Conservation (phyloP, 345 rosid species). For the Carallia pectinifolia region DNA sequence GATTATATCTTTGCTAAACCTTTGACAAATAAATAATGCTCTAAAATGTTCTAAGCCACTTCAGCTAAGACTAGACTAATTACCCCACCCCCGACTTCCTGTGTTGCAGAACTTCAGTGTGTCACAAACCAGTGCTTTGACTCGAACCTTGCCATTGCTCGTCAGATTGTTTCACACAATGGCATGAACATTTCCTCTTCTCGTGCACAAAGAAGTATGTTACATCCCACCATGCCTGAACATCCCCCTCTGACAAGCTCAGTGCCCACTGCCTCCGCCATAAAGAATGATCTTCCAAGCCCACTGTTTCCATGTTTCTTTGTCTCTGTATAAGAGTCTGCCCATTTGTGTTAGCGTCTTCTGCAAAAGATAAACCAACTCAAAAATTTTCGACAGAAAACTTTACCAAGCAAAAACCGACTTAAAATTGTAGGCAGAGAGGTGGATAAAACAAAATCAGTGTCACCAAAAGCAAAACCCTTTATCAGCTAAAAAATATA, state of each 20-base stretch:
- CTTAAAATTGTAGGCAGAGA: not conserved
- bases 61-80: constrained; percentile 6
- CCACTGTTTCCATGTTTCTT: constrained; percentile 2
- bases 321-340: not conserved
- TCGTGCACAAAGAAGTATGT: not conserved
- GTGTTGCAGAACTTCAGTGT: constrained; percentile 2
- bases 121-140: not conserved
- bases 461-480: not conserved
- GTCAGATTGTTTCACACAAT: not conserved
- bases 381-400: not conserved
- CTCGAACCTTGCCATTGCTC: not conserved
- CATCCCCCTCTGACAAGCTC: not conserved
- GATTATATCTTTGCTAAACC: constrained; percentile 13
- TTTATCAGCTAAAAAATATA: too few relatives aligned
- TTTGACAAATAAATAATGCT: constrained; percentile 22
- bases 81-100: constrained; percentile 2
- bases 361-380: not conserved
- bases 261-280: not conserved
- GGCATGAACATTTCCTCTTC: not conserved
- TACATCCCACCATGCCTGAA: constrained; percentile 2
- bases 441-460: not conserved
- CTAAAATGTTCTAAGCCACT: constrained; percentile 20
- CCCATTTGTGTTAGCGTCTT: constrained; percentile 4
- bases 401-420: too few relatives aligned
- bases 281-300: constrained; percentile 1